Conservation (phyloP, 208 protist genomes). For the Trypanosoma cruzi region DNA sequence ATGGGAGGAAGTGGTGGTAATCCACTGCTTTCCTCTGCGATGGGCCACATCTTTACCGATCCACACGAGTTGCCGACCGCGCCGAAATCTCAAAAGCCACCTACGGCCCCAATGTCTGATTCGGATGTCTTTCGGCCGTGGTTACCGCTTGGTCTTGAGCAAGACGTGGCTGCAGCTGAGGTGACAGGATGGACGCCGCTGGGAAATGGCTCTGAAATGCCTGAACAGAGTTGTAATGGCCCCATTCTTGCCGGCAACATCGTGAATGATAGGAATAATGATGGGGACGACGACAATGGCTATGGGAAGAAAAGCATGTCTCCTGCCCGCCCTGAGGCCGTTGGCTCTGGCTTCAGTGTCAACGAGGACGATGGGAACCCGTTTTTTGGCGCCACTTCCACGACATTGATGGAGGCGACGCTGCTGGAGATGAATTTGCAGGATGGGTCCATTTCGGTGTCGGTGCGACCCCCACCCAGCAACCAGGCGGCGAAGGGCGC, state of each 20-base stretch:
- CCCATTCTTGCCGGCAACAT: not conserved
- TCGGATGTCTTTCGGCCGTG: constrained; percentile 67
- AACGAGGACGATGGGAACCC: not conserved
- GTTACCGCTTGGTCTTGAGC: constrained; percentile 61
- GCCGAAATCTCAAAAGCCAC: not conserved
- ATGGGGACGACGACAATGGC: not conserved
- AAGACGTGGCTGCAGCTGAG: constrained; percentile 17
- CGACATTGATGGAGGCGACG: constrained; percentile 16
- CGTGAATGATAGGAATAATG: not conserved
- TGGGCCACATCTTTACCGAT: not conserved
- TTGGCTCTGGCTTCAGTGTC: not conserved
- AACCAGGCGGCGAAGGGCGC: not conserved
- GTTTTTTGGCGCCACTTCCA: not conserved
- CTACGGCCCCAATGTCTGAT: constrained; percentile 32
- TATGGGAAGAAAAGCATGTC: not conserved
- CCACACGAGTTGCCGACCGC: not conserved
- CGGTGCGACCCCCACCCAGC: not conserved
- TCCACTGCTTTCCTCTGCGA: not conserved
- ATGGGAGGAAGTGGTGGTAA: not conserved
- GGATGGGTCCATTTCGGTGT: constrained; percentile 2
- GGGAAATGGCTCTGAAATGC: not conserved
- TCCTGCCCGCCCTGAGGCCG: not conserved
- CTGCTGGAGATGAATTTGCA: not conserved
- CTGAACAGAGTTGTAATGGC: not conserved
- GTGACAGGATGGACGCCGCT: not conserved